These are phyloP conservation scores for Xylaria longipes DNA, from an alignment of 495 filamentous ascomycete species.

Conservation along the genomic window DNA sequence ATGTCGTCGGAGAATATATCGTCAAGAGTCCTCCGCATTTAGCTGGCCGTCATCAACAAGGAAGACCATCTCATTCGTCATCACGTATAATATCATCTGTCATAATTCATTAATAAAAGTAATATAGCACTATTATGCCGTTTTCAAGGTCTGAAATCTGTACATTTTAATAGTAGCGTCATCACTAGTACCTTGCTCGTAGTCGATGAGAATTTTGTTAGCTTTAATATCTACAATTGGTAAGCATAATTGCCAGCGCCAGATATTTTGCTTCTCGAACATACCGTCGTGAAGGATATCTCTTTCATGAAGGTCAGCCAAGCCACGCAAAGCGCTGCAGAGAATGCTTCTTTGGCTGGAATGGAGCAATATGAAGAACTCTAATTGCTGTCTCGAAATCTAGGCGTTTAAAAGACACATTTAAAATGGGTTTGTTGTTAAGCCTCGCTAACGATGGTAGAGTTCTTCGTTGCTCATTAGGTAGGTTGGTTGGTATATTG, in stretches of 20 bases:
- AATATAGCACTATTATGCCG: slow-evolving; percentile 9
- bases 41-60: slow-evolving; percentile 16
- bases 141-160: slow-evolving; percentile 33
- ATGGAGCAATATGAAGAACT: slow-evolving; percentile 25
- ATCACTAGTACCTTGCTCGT: slow-evolving; percentile 15
- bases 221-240: slow-evolving; percentile 35
- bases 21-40: slow-evolving; percentile 6
- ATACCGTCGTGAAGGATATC: slow-evolving; percentile 22
- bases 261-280: not conserved
- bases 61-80: slow-evolving; percentile 26
- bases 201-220: slow-evolving; percentile 37
- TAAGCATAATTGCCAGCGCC: not conserved
- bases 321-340: slow-evolving; percentile 19
- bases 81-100: slow-evolving; percentile 26
- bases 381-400: not conserved
- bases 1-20: slow-evolving; percentile 25
- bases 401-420: too few relatives aligned
- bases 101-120: not conserved
- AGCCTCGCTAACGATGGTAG: not conserved
- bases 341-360: slow-evolving; percentile 26
- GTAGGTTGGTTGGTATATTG: too few relatives aligned
- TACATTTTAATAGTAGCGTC: slow-evolving; percentile 25
- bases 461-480: too few relatives aligned
- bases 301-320: slow-evolving; percentile 19
- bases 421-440: too few relatives aligned